Conservation (phyloP, 768 basidiomycete genomes). For the Xerocomellus chrysenteron region DNA sequence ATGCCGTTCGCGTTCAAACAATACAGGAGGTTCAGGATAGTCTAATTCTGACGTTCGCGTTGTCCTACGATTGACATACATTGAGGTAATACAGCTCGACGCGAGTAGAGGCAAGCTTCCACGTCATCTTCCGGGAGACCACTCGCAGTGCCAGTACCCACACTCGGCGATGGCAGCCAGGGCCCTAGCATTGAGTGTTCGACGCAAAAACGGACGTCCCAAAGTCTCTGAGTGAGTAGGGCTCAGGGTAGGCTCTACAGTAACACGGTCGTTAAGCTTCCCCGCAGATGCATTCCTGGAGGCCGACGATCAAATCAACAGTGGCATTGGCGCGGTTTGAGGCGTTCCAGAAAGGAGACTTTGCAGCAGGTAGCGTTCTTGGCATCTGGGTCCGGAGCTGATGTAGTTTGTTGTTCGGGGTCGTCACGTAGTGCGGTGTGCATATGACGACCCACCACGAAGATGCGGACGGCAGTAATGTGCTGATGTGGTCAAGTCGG, state of each 20-base stretch:
- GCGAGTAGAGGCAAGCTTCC: too few species aligned
- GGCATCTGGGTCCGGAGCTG: constrained; percentile 29
- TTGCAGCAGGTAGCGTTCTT: constrained; percentile 64
- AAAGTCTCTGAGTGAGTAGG: constrained; percentile 74
- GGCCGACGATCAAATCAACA: constrained; percentile 98
- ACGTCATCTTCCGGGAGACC: too few species aligned
- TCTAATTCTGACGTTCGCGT: neutral
- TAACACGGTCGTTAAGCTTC: neutral
- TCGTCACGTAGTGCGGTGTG: constrained; percentile 82
- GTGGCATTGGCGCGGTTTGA: constrained; percentile 75
- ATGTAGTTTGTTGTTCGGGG: constrained; percentile 71
- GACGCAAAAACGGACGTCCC: constrained; percentile 22
- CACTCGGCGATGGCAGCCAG: too few species aligned
- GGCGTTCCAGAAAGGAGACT: constrained; percentile 91
- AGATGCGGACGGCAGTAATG: constrained; percentile 35
- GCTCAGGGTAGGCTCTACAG: neutral
- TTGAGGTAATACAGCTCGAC: too few species aligned
- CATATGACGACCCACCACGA: constrained; percentile 75
- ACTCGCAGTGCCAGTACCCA: too few species aligned
- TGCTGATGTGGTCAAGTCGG: constrained; percentile 85
- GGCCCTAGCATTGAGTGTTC: too few species aligned
- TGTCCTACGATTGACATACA: too few species aligned
- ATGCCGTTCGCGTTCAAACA: constrained; percentile 36
- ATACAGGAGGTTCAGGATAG: neutral
- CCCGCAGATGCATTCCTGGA: constrained; percentile 84